Conservation (phyloP, 768 basidiomycete species). For the Suillus brevipes region DNA sequence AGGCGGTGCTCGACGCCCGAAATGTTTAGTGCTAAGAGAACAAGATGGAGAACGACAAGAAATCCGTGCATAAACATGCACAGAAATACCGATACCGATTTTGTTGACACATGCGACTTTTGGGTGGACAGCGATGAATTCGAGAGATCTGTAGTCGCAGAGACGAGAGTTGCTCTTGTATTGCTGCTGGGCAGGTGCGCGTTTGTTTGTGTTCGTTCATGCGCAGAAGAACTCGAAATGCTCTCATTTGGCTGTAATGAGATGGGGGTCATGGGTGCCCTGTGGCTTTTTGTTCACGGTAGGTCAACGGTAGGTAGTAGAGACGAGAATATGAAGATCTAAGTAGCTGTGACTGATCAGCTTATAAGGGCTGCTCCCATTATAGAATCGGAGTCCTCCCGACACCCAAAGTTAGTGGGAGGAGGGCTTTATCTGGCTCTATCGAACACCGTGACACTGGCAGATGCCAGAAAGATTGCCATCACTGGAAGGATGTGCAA, state of each 20-base stretch:
- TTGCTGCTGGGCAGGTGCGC: not conserved
- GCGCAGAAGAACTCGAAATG: not conserved
- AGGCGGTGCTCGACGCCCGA: conserved; percentile 5
- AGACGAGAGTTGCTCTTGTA: not conserved
- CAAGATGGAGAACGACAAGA: conserved; percentile 15
- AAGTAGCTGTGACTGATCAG: not conserved
- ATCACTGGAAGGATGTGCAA: no score
- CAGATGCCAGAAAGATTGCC: no score
- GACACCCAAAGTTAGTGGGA: no score
- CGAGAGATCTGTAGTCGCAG: not conserved
- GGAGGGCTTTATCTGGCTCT: no score
- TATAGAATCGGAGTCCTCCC: not conserved
- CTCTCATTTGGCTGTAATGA: not conserved
- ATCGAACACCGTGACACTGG: no score
- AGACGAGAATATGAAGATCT: not conserved
- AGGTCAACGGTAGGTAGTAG: not conserved
- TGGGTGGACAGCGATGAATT: not conserved
- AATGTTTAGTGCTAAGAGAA: conserved; percentile 6
- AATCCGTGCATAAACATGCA: not conserved
- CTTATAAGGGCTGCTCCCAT: not conserved
- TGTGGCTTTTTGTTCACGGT: not conserved
- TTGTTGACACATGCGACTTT: not conserved
- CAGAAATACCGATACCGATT: not conserved
- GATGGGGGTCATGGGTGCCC: not conserved
- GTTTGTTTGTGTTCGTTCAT: not conserved